These are phyloP conservation scores for Alternaria arbusti DNA, from an alignment of 2,329 filamentous ascomycete genomes.

Conservation along the genomic window DNA sequence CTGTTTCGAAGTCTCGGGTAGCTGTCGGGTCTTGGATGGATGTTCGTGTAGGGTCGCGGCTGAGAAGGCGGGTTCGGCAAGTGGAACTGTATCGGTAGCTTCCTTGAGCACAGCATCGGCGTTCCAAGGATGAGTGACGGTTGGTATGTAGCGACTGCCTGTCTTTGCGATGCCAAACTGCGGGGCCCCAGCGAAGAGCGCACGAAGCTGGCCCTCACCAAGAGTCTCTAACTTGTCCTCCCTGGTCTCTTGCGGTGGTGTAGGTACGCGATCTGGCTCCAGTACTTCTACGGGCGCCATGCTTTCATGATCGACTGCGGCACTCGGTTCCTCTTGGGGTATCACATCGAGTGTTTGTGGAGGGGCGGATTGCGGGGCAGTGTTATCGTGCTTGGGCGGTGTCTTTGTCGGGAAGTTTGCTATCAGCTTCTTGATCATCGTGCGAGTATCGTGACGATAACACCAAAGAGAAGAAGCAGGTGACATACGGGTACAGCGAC, in stretches of 20 bases:
- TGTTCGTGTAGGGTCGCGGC: slow-evolving; percentile 40
- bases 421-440: slow-evolving; percentile 25
- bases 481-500: slow-evolving; percentile 26
- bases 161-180: slow-evolving; percentile 71
- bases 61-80: slow-evolving; percentile 46
- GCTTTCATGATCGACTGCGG: slow-evolving; percentile 17
- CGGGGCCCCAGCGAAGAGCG: slow-evolving; percentile 77
- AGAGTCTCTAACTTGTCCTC: slow-evolving; percentile 26
- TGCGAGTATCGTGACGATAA: not conserved
- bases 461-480: slow-evolving; percentile 1
- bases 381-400: slow-evolving; percentile 10
- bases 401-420: slow-evolving; percentile 21
- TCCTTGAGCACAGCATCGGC: slow-evolving; percentile 65
- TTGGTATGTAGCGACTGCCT: slow-evolving; percentile 67
- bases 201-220: slow-evolving; percentile 65
- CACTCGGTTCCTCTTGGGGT: slow-evolving; percentile 13
- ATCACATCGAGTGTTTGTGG: slow-evolving; percentile 20
- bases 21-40: slow-evolving; percentile 14
- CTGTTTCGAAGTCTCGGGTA: slow-evolving; percentile 18
- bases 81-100: slow-evolving; percentile 59
- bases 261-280: slow-evolving; percentile 15
- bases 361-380: slow-evolving; percentile 15
- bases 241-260: slow-evolving; percentile 19
- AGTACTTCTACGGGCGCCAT: slow-evolving; percentile 12
- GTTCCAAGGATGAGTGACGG: slow-evolving; percentile 72